Evolutionary conservation across 2,329 filamentous ascomycete species (phyloP).

Genomic region (Zasmidium citrigriseum): DNA sequence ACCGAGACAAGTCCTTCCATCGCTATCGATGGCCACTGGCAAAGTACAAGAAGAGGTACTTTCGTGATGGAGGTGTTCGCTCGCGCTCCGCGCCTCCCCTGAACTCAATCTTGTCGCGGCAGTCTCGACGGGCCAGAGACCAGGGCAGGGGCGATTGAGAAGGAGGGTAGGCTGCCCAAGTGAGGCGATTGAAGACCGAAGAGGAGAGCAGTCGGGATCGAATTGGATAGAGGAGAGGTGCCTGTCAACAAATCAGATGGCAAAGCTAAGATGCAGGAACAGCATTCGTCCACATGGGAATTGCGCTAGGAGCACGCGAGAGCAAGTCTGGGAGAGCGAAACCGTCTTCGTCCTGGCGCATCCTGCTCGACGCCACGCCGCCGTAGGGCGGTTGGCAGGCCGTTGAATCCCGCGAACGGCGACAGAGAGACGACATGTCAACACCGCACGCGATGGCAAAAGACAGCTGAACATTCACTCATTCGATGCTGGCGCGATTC

Average conservation of each 20-base stretch:
- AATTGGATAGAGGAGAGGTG: not conserved
- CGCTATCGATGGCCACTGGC: not conserved
- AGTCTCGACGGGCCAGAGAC: not conserved
- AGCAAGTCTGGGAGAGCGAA: not conserved
- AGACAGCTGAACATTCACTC: too few relatives aligned
- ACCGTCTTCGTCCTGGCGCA: not conserved
- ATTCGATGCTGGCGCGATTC: not conserved
- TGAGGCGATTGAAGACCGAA: not conserved
- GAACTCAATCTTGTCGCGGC: not conserved
- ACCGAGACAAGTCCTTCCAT: slow-evolving; percentile 7
- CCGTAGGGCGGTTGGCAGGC: not conserved
- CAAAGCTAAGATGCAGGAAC: not conserved
- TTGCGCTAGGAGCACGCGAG: not conserved
- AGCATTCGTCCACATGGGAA: not conserved
- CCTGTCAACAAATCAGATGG: not conserved
- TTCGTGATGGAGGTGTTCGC: not conserved
- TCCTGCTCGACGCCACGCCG: not conserved
- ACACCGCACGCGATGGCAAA: not conserved
- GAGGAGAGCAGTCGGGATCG: not conserved
- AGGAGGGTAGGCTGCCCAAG: not conserved
- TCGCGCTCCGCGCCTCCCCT: not conserved
- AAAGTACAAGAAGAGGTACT: not conserved
- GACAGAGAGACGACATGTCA: not conserved
- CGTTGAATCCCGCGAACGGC: not conserved
- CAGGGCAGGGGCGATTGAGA: not conserved